These are phyloP conservation scores for Camellia lanceoleosa DNA, from an alignment of 148 eudicot genomes.

Conservation along the genomic window DNA sequence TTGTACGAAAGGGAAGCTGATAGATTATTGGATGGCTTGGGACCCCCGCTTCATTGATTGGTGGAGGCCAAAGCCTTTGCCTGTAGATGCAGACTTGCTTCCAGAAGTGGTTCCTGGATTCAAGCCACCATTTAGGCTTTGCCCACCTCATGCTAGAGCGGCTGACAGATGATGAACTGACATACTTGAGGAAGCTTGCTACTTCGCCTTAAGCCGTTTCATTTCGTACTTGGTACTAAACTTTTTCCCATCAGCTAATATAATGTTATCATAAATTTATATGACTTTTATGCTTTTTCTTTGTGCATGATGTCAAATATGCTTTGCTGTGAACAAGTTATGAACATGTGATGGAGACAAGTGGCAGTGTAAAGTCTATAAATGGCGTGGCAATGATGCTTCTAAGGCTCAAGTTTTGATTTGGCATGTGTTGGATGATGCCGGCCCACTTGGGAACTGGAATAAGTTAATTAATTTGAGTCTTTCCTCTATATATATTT, in stretches of 20 bases:
- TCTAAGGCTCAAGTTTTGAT: too few species aligned
- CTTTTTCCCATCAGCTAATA: neutral
- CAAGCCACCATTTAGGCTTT: constrained; percentile 75
- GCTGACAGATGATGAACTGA: constrained; percentile 77
- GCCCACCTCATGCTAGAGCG: constrained; percentile 54
- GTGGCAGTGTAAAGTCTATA: too few species aligned
- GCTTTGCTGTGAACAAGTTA: neutral
- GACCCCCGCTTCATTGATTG: constrained; percentile 96
- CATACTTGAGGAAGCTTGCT: constrained; percentile 85
- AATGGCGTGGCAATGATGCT: too few species aligned
- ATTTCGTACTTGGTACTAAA: constrained; percentile 90
- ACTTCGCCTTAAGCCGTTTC: constrained; percentile 80
- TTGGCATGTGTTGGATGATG: too few species aligned
- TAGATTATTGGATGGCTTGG: constrained; percentile 85
- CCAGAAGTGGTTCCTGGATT: constrained; percentile 77
- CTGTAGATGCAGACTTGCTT: constrained; percentile 87
- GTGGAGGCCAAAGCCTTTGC: constrained; percentile 96
- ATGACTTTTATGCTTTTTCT: neutral
- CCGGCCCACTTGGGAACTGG: too few species aligned
- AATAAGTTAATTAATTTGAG: too few species aligned
- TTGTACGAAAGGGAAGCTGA: constrained; percentile 86
- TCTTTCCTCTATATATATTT: too few species aligned
- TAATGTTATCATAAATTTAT: neutral
- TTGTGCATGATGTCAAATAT: neutral
- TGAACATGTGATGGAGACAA: neutral